These are phyloP conservation scores for Alternaria ethzedia DNA, from an alignment of 2,329 filamentous ascomycete genomes.

Conservation along the genomic window DNA sequence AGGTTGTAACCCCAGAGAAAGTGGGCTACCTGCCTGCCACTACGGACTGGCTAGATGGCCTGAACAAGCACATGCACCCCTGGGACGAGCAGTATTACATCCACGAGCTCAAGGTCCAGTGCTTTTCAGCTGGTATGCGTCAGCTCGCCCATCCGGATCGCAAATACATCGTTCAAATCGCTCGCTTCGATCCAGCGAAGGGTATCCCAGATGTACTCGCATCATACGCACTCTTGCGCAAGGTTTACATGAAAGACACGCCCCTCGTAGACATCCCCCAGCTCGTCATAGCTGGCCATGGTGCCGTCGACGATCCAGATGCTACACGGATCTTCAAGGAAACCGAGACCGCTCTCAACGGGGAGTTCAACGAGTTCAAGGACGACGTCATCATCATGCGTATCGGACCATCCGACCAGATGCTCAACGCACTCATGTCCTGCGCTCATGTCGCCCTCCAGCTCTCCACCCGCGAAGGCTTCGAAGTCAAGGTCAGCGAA, in stretches of 20 bases:
- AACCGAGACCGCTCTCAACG: constrained; percentile 71
- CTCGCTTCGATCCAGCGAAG: constrained; percentile 83
- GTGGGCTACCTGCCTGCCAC: constrained; percentile 80
- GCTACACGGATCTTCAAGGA: constrained; percentile 74
- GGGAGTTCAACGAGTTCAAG: constrained; percentile 56
- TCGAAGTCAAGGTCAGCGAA: constrained; percentile 87
- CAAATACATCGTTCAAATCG: constrained; percentile 80
- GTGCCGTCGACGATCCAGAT: constrained; percentile 82
- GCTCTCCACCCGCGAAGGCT: constrained; percentile 80
- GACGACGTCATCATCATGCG: constrained; percentile 76
- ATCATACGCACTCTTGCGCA: constrained; percentile 75
- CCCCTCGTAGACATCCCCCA: constrained; percentile 65
- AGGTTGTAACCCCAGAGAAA: constrained; percentile 67
- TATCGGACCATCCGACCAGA: constrained; percentile 77
- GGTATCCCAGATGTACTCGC: constrained; percentile 80
- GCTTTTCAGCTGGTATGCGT: constrained; percentile 65
- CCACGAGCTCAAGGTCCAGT: constrained; percentile 72
- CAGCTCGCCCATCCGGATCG: constrained; percentile 65
- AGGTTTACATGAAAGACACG: constrained; percentile 62
- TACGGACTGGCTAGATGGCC: constrained; percentile 82
- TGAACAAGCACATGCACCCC: constrained; percentile 75
- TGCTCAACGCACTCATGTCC: constrained; percentile 77
- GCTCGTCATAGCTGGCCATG: constrained; percentile 78
- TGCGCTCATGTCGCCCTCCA: constrained; percentile 77
- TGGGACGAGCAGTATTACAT: constrained; percentile 78